These are phyloP conservation scores for Spergularia bocconei DNA, from an alignment of 148 eudicot species.

Conservation along the genomic window DNA sequence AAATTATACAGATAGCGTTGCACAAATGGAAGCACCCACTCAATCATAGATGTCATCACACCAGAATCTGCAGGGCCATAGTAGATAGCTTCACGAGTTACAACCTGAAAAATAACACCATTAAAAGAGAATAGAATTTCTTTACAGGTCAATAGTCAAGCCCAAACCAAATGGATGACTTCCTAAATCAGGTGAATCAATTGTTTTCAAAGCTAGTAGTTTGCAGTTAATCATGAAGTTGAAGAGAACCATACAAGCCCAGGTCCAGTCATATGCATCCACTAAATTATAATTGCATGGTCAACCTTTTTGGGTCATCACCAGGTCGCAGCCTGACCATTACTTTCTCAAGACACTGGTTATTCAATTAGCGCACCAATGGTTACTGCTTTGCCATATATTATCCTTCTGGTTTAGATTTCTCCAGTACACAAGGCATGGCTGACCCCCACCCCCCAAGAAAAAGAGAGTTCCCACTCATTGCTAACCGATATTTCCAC, in stretches of 20 bases:
- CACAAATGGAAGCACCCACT: slow-evolving; percentile 88
- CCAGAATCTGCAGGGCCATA: slow-evolving; percentile 59
- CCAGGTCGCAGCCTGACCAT: not conserved
- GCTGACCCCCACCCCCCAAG: too few relatives aligned
- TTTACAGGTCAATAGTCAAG: not conserved
- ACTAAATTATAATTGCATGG: not conserved
- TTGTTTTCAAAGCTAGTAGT: not conserved
- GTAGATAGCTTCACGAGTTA: slow-evolving; percentile 80
- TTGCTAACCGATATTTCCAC: too few relatives aligned
- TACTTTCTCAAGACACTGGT: not conserved
- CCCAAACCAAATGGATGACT: not conserved
- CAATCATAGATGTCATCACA: slow-evolving; percentile 56
- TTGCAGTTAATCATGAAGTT: not conserved
- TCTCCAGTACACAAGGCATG: too few relatives aligned
- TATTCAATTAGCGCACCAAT: not conserved
- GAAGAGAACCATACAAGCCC: not conserved
- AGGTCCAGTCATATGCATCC: not conserved
- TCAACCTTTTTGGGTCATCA: not conserved
- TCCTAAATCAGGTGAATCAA: not conserved
- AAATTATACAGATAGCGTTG: slow-evolving; percentile 71
- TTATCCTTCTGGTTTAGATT: too few relatives aligned
- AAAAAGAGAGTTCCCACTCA: too few relatives aligned
- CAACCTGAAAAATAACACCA: slow-evolving; percentile 48
- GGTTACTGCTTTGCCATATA: not conserved
- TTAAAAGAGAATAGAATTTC: not conserved